These are phyloP conservation scores for Tritrichomonas foetus DNA, from an alignment of 208 protist species.

Conservation along the genomic window DNA sequence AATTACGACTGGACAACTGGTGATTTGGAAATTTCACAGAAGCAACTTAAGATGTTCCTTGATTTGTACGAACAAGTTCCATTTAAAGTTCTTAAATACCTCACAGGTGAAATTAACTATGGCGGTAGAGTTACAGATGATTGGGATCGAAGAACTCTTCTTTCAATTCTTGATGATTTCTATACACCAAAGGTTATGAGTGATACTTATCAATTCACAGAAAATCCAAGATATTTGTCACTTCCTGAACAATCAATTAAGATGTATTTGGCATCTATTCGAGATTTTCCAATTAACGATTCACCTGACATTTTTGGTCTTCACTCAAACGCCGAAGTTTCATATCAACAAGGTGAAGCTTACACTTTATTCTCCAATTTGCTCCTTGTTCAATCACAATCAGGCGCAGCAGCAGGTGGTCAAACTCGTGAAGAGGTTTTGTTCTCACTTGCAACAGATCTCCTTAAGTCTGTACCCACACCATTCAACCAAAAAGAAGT, in stretches of 20 bases:
- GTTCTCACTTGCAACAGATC: slow-evolving; percentile 69
- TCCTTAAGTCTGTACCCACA: slow-evolving; percentile 54
- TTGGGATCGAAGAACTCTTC: slow-evolving; percentile 86
- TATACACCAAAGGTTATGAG: slow-evolving; percentile 74
- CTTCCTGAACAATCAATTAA: slow-evolving; percentile 43
- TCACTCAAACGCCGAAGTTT: slow-evolving; percentile 62
- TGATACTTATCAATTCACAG: slow-evolving; percentile 63
- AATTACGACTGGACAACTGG: slow-evolving; percentile 91
- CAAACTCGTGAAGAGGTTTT: slow-evolving; percentile 63
- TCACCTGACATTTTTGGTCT: slow-evolving; percentile 60
- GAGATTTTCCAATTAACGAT: slow-evolving; percentile 49
- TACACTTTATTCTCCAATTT: slow-evolving; percentile 50
- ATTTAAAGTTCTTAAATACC: slow-evolving; percentile 87
- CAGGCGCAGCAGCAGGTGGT: slow-evolving; percentile 28
- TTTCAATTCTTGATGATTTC: slow-evolving; percentile 80
- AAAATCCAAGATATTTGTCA: slow-evolving; percentile 47
- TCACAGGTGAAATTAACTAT: slow-evolving; percentile 79
- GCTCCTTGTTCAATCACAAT: slow-evolving; percentile 1
- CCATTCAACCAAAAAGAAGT: slow-evolving; percentile 51
- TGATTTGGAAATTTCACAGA: slow-evolving; percentile 80
- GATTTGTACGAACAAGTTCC: slow-evolving; percentile 89
- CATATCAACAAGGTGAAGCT: slow-evolving; percentile 54
- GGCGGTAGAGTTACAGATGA: slow-evolving; percentile 94
- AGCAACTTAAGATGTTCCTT: slow-evolving; percentile 82
- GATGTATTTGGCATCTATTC: slow-evolving; percentile 51